phyloP scores from a whole-genome alignment of 202 grass and related monocot species.

The Cymbopogon flexuosus region DNA sequence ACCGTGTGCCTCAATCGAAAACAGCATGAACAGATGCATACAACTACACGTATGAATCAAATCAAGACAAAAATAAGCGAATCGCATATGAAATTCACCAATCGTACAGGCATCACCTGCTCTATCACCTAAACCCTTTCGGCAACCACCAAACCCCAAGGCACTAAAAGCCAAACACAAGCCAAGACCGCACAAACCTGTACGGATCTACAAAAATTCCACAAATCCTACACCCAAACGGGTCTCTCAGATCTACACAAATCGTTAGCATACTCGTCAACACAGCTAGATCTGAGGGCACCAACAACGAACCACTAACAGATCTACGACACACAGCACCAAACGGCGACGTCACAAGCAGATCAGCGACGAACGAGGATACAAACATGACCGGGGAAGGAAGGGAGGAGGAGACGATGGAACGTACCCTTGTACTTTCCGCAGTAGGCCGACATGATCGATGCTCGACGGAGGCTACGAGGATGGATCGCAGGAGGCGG shows the following conservation, averaged over 20 bases:
- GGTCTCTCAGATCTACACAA: background rate
- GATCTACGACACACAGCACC: constrained; percentile 12
- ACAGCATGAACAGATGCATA: background rate
- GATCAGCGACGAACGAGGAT: background rate
- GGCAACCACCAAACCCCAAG: background rate
- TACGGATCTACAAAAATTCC: constrained; percentile 7
- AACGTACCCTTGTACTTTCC: constrained; percentile 67
- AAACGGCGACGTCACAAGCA: background rate
- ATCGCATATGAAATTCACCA: background rate
- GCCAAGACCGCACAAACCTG: background rate
- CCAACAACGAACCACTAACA: background rate
- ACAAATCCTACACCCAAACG: background rate
- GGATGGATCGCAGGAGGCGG: background rate
- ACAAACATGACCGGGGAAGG: background rate
- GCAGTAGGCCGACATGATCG: constrained; percentile 70
- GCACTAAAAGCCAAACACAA: background rate
- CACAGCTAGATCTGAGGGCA: background rate
- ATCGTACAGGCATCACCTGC: background rate
- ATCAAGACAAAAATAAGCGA: background rate
- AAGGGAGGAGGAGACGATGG: background rate
- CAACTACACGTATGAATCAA: background rate
- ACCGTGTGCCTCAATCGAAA: background rate
- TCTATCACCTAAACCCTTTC: background rate
- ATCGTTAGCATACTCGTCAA: background rate
- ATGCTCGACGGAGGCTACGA: constrained; percentile 4